Percentiles rank a stretch among this genome's conserved stretches.
These are phyloP conservation scores for Solanum stenotomum DNA, from an alignment of 257 asterid species.

Conservation along the genomic window DNA sequence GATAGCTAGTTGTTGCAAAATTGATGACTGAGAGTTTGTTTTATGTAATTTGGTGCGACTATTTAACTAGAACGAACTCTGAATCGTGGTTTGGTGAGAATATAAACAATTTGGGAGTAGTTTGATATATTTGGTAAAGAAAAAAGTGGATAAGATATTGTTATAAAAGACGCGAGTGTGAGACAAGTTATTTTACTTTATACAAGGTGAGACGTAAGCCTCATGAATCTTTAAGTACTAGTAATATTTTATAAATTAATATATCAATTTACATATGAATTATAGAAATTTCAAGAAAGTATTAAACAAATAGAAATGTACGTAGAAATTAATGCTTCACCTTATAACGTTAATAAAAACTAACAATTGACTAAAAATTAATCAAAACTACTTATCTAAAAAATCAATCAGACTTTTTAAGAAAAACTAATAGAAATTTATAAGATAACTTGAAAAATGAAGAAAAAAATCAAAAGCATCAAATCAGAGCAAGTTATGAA, in stretches of 20 bases:
- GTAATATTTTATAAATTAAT: too few relatives aligned
- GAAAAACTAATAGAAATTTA: neutral
- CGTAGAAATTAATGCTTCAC: neutral
- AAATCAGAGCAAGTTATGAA: neutral
- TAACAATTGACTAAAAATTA: too few relatives aligned
- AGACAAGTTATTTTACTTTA: neutral
- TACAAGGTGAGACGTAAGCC: rapidly evolving
- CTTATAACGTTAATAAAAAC: too few relatives aligned
- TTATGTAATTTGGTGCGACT: neutral
- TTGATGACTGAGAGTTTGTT: neutral
- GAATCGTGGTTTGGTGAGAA: neutral
- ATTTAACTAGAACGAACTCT: neutral
- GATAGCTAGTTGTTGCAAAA: neutral
- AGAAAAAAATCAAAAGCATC: neutral
- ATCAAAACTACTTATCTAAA: neutral
- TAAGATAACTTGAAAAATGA: neutral
- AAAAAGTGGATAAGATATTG: neutral
- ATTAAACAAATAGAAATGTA: too few relatives aligned
- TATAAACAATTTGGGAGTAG: neutral
- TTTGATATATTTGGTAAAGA: neutral
- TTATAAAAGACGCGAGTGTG: neutral
- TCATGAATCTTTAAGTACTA: neutral
- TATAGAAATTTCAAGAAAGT: neutral
- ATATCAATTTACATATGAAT: too few relatives aligned
- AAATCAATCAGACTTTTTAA: too few relatives aligned